Percentiles rank a stretch among this genome's conserved stretches.
These are phyloP conservation scores for Aspergillaceae sp. DNA, from an alignment of 2,329 filamentous ascomycete genomes.

Conservation along the genomic window DNA sequence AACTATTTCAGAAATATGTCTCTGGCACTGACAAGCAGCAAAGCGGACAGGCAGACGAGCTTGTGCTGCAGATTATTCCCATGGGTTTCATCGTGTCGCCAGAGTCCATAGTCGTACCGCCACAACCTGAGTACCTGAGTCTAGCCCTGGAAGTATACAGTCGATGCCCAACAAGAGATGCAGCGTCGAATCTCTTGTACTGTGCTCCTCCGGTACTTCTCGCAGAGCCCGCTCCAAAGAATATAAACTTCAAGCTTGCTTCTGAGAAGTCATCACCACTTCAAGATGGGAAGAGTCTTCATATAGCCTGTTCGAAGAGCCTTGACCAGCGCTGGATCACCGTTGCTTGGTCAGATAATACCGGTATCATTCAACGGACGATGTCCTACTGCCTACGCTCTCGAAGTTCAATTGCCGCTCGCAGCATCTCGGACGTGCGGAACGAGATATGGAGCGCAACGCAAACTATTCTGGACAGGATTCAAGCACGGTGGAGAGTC, in stretches of 20 bases:
- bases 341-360: slow-evolving; percentile 52
- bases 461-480: slow-evolving; percentile 44
- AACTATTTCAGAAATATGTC: slow-evolving; percentile 47
- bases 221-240: slow-evolving; percentile 44
- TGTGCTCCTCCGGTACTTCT: slow-evolving; percentile 48
- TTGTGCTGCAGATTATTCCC: slow-evolving; percentile 52
- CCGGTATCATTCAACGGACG: slow-evolving; percentile 45
- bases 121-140: slow-evolving; percentile 40
- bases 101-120: slow-evolving; percentile 45
- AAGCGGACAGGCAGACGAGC: slow-evolving; percentile 32
- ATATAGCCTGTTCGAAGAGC: slow-evolving; percentile 51
- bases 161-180: slow-evolving; percentile 43
- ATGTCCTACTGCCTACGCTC: slow-evolving; percentile 47
- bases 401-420: slow-evolving; percentile 21
- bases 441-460: slow-evolving; percentile 52
- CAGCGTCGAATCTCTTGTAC: slow-evolving; percentile 30
- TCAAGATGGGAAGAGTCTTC: slow-evolving; percentile 49
- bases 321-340: slow-evolving; percentile 50
- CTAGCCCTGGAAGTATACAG: slow-evolving; percentile 52
- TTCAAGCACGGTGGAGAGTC: slow-evolving; percentile 48
- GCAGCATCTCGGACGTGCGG: slow-evolving; percentile 42
- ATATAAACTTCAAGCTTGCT: slow-evolving; percentile 47
- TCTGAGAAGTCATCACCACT: slow-evolving; percentile 48
- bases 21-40: slow-evolving; percentile 28
- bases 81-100: slow-evolving; percentile 45